phyloP scores from a whole-genome alignment of 768 basidiomycete genomes.

The Rhizopogon vinicolor region DNA sequence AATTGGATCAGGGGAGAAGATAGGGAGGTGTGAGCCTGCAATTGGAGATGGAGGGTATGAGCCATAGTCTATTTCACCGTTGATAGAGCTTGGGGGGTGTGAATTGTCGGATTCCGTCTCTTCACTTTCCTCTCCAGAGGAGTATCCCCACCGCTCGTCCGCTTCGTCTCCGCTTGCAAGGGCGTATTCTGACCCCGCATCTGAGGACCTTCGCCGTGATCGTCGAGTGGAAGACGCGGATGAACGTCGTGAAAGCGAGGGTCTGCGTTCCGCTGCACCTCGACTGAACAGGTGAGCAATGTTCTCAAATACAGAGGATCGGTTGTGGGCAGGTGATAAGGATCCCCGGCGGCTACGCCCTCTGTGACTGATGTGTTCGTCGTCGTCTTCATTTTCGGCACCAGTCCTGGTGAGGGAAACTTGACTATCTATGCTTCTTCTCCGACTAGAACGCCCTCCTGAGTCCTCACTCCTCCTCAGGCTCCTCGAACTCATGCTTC shows the following conservation, averaged over 20 bases:
- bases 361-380: slow-evolving; percentile 22
- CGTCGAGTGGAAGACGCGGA: slow-evolving; percentile 44
- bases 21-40: slow-evolving; percentile 49
- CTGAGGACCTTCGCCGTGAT: slow-evolving; percentile 51
- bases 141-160: slow-evolving; percentile 88
- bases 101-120: slow-evolving; percentile 26
- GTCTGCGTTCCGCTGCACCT: slow-evolving; percentile 40
- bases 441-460: slow-evolving; percentile 26
- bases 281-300: slow-evolving; percentile 65
- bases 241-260: slow-evolving; percentile 56
- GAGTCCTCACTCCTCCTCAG: slow-evolving; percentile 50
- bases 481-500: slow-evolving; percentile 45
- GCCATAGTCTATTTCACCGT: slow-evolving; percentile 65
- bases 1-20: slow-evolving; percentile 70
- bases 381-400: slow-evolving; percentile 30
- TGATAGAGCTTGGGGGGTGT: slow-evolving; percentile 21
- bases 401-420: slow-evolving; percentile 33
- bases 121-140: slow-evolving; percentile 77
- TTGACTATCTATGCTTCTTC: slow-evolving; percentile 39
- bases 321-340: slow-evolving; percentile 34
- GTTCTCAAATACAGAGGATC: slow-evolving; percentile 53
- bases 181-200: slow-evolving; percentile 55
- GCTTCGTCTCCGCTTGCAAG: slow-evolving; percentile 50
- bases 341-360: slow-evolving; percentile 28
- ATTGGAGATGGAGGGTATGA: slow-evolving; percentile 65